Conservation (phyloP, 306 rosid genomes). For the Casuarina cunninghamiana region DNA sequence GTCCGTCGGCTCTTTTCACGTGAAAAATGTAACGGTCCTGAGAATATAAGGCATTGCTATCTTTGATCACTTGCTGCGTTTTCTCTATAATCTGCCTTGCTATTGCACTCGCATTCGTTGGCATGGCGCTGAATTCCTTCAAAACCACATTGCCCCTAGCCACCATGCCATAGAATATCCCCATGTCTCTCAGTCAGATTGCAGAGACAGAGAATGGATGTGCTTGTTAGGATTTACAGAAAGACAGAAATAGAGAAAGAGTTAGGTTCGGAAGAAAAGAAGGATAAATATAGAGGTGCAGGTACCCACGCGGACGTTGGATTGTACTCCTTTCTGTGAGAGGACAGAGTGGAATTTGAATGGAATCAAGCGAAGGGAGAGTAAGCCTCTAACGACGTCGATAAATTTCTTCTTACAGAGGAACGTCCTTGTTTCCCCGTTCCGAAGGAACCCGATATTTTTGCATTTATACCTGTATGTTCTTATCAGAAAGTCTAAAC, state of each 20-base stretch:
- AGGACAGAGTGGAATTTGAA: conserved; percentile 14
- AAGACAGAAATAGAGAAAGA: neutral
- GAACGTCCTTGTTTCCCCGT: too few species aligned
- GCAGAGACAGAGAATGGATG: neutral
- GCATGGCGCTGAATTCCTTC: conserved; percentile 48
- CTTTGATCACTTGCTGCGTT: conserved; percentile 32
- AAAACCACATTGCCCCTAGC: conserved; percentile 51
- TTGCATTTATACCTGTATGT: too few species aligned
- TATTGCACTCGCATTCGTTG: conserved; percentile 45
- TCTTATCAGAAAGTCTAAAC: too few species aligned
- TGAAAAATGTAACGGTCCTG: conserved; percentile 64
- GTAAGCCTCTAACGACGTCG: too few species aligned
- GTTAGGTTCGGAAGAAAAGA: neutral
- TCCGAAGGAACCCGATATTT: too few species aligned
- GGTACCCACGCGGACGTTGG: neutral
- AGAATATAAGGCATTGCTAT: conserved; percentile 49
- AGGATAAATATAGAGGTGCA: conserved; percentile 1
- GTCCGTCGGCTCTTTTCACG: conserved; percentile 53
- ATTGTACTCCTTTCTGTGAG: neutral
- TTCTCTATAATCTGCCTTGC: conserved; percentile 49
- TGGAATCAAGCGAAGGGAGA: neutral
- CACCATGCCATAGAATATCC: conserved; percentile 54
- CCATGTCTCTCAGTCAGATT: conserved; percentile 35
- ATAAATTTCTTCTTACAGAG: too few species aligned
- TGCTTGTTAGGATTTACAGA: neutral